A percentile compares a stretch with the other conserved stretches of the same genome.
Evolutionary conservation across 805 yeast genomes (phyloP).

Genomic region (Candida sonorensis): DNA sequence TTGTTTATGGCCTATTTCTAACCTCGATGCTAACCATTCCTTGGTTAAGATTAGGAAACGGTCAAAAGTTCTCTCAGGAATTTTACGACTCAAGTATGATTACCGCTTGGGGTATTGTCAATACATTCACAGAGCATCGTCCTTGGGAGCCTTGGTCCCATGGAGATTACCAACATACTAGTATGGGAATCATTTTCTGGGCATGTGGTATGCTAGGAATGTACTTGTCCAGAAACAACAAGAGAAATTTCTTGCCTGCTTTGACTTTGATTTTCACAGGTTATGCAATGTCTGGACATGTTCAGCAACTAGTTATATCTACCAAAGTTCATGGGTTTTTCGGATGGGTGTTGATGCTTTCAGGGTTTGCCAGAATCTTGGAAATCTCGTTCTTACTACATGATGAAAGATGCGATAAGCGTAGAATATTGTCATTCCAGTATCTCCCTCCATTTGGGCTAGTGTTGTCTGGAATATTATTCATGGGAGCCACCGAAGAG

Average conservation of each 20-base stretch:
- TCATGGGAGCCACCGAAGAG: constrained; percentile 93
- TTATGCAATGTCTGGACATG: constrained; percentile 89
- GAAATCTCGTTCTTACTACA: constrained; percentile 74
- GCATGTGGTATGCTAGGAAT: constrained; percentile 86
- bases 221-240: constrained; percentile 60
- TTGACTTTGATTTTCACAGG: constrained; percentile 82
- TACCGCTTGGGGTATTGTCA: constrained; percentile 86
- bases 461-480: constrained; percentile 69
- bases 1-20: constrained; percentile 70
- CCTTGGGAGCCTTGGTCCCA: constrained; percentile 88
- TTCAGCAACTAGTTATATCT: constrained; percentile 66
- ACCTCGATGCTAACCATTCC: constrained; percentile 63
- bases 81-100: constrained; percentile 75
- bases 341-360: constrained; percentile 72
- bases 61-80: constrained; percentile 61
- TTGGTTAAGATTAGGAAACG: constrained; percentile 54
- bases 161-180: constrained; percentile 92
- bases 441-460: constrained; percentile 80
- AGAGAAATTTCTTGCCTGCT: constrained; percentile 74
- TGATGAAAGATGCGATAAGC: constrained; percentile 43
- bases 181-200: constrained; percentile 98
- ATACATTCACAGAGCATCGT: constrained; percentile 93
- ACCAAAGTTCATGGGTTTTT: constrained; percentile 86
- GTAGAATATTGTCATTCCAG: constrained; percentile 64
- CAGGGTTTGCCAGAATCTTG: constrained; percentile 68